Evolutionary conservation across 2,329 filamentous ascomycete genomes (phyloP), one percentile per base, ranked within the genome.

Genomic region (Fragosphaeria purpurea): DNA sequence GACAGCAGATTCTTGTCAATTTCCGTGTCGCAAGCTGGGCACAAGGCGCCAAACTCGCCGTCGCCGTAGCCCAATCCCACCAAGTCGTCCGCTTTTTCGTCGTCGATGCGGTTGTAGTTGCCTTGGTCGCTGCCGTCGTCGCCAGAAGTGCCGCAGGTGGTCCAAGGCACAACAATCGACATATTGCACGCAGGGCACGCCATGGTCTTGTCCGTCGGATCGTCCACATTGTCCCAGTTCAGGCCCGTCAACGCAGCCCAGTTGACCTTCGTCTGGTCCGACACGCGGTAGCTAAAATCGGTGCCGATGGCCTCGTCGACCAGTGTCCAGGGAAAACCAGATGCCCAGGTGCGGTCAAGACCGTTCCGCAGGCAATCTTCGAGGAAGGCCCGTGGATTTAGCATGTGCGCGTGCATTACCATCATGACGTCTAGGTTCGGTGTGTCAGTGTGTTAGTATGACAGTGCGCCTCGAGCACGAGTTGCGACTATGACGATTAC

Each of bases 391-490:
- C 83, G 72, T 0, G 86, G 86, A 57, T 89, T 90, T 4, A 91
- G 76, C 78, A 87, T 83, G 60, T 87, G 86, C 0, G 84, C 70
- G 63, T 91, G 86, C 82, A 83, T 86, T 0, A 90, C 81, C 83
- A 90, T 86, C 22, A 89, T 65, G 1, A 90, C 78, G 65, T 90
- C 86, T 73, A 2, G 2, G 22, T 3, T 22, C 22, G 22, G 22
- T 22, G 22, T 22, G 22, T 22, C 22, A 22, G 22, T 22, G 22
- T 22, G 22, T 22, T 22, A 22, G 22, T 22, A 22, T 22, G 3
- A 22, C 22, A 22, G 22, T 22, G 22, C 22, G 22, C 22, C 22
- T 22, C 22, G 22, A 22, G 22, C 22, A 22, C 2, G 22, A 3
- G 22, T 22, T 22, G 22, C 22, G 22, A 22, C 22, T 3, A 22